Percentiles rank a stretch among this genome's conserved stretches.
Conservation (phyloP, 495 filamentous ascomycete genomes). For the Staphylotrichum tortipilum region DNA sequence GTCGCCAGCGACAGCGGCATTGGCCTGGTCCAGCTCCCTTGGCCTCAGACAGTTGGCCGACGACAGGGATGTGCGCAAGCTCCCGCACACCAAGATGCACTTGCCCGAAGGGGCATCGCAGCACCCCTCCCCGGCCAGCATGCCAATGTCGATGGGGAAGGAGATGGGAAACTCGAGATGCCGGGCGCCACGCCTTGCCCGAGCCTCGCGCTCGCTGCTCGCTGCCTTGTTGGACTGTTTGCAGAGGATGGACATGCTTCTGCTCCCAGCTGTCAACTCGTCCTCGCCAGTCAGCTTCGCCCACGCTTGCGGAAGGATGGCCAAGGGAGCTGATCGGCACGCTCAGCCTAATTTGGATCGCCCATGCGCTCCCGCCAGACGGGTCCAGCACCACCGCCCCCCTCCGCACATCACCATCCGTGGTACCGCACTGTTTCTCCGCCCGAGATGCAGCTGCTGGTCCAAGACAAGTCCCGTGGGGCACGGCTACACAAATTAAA, state of each 20-base stretch:
- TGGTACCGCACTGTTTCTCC: conserved; percentile 1
- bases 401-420: neutral
- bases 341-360: conserved; percentile 1
- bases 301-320: neutral
- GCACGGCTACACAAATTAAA: conserved; percentile 19
- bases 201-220: too few relatives aligned
- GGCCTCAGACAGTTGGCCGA: neutral
- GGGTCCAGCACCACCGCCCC: too few relatives aligned
- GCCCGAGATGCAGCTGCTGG: neutral
- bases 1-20: neutral
- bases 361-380: neutral
- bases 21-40: neutral
- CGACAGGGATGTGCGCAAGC: neutral
- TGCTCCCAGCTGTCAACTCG: neutral
- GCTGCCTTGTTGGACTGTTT: too few relatives aligned
- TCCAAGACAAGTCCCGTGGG: conserved; percentile 12
- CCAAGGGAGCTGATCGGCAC: neutral
- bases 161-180: neutral
- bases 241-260: neutral
- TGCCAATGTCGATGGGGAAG: neutral
- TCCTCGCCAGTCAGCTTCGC: too few relatives aligned
- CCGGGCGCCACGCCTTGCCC: too few relatives aligned
- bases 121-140: neutral
- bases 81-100: neutral
- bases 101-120: neutral